Evolutionary conservation across 2,329 filamentous ascomycete species (phyloP), one percentile per base, ranked within the genome.

Genomic region (Scedosporium minutisporum): DNA sequence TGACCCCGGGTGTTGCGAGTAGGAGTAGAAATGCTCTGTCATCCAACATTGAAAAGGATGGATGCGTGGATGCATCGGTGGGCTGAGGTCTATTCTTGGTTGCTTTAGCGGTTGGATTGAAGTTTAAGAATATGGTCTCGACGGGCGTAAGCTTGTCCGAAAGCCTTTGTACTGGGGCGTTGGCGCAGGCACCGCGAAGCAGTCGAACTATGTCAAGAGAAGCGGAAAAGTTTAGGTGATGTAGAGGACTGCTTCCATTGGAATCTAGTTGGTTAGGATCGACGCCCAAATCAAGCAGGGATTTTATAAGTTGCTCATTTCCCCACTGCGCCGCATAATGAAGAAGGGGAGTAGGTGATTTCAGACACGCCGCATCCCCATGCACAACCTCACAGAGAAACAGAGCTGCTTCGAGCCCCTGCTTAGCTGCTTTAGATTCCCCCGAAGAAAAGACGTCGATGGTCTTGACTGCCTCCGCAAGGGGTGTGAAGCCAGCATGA

Each of bases 401-500:
- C 10, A 46, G n/a, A 14, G 27, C 25, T 6, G 16, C 25, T 3
- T 59, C 21, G 12, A 58, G 33, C 16, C 41, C 62, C 57, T 16
- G 58, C n/a, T 3, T 55, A 55, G 27, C 23, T 62, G 14, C 48
- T 53, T 14, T 41, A 46, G 23, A 41, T 57, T 14, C 60, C 38
- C 4, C 38, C 51, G 12, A 38, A 21, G 44, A 57, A 6, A 41
- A 57, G 12, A 38, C 42, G n/a, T 16, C 25, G 58, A 25, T 10
- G 25, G 38, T 41, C 16, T 55, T 23, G 21, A 76, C 68, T 2
- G 73, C 70, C 57, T 73, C 67, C 3, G 67, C 68, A 2, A 75
- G 63, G 1, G 75, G 74, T 0, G 74, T 73, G n/a, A 63, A 60
- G 2, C 69, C 70, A 2, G 62, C 27, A 1, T 61, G 63, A 23